A percentile compares a stretch with the other conserved stretches of the same genome.
These are phyloP conservation scores for Musa schizocarpa DNA, from an alignment of 176 grass and related monocot genomes.

Conservation along the genomic window DNA sequence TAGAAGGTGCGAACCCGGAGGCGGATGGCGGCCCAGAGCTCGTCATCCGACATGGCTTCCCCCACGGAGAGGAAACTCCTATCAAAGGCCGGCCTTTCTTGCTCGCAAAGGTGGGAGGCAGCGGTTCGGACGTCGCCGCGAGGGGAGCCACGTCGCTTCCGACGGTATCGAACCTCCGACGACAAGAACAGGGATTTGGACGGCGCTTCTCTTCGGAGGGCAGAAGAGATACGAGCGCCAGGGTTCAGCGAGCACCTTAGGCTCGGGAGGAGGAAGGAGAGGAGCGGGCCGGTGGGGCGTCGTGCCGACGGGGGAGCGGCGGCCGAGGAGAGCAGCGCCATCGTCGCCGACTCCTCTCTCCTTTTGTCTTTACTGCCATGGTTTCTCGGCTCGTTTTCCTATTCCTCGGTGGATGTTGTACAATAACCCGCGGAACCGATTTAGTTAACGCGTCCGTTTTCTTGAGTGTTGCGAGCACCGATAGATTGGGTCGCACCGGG, in stretches of 20 bases:
- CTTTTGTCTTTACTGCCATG: not conserved
- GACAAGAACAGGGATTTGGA: not conserved
- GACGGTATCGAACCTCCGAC: not conserved
- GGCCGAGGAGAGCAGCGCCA: constrained; percentile 1
- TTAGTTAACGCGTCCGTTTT: not conserved
- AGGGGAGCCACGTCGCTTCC: not conserved
- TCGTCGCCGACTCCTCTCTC: not conserved
- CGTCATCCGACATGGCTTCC: constrained; percentile 56
- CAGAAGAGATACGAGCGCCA: not conserved
- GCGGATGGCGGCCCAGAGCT: constrained; percentile 59
- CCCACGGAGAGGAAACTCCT: constrained; percentile 28
- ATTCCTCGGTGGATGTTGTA: not conserved
- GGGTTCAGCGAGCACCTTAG: not conserved
- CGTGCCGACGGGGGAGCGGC: not conserved
- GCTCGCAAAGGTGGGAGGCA: constrained; percentile 3
- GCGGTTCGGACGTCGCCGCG: not conserved
- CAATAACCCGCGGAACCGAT: not conserved
- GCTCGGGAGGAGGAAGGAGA: not conserved
- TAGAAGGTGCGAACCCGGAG: constrained; percentile 81
- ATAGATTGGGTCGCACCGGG: no score
- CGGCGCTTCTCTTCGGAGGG: no score
- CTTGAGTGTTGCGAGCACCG: no score
- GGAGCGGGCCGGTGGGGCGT: not conserved
- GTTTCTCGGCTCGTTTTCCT: not conserved
- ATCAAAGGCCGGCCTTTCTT: constrained; percentile 13